phyloP scores from a whole-genome alignment of 306 rosid genomes.

The Purshia tridentata region DNA sequence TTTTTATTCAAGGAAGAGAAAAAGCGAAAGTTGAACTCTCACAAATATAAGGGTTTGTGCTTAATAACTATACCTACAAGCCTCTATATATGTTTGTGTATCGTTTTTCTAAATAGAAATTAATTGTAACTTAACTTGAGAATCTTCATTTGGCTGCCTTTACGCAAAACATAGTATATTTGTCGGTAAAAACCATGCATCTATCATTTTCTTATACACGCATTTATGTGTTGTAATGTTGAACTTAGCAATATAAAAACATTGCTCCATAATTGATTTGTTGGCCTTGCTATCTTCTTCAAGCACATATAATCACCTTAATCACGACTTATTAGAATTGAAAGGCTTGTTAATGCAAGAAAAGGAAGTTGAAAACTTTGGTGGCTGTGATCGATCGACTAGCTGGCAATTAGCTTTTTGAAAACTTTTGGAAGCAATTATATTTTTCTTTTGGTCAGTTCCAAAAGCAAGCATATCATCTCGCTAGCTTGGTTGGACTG shows the following conservation, averaged over 20 bases:
- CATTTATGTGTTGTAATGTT: not conserved
- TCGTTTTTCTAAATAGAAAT: too few species aligned
- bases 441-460: not conserved
- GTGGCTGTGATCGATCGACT: slow-evolving; percentile 22
- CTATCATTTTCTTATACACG: slow-evolving; percentile 22
- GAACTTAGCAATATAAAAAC: not conserved
- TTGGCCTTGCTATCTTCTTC: not conserved
- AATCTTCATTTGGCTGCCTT: not conserved
- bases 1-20: too few species aligned
- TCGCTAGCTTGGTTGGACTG: too few species aligned
- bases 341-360: not conserved
- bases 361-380: slow-evolving; percentile 15
- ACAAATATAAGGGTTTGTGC: too few species aligned
- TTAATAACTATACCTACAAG: too few species aligned
- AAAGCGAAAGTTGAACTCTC: too few species aligned
- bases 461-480: not conserved
- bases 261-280: not conserved
- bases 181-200: too few species aligned
- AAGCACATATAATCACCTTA: slow-evolving; percentile 4
- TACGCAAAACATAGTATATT: not conserved
- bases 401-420: slow-evolving; percentile 24
- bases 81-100: too few species aligned
- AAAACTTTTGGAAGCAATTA: not conserved
- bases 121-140: too few species aligned
- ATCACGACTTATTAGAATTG: not conserved